Base-by-base conservation (phyloP, 176 grass and related monocot species). In the Saccharum spontaneum region DNA sequence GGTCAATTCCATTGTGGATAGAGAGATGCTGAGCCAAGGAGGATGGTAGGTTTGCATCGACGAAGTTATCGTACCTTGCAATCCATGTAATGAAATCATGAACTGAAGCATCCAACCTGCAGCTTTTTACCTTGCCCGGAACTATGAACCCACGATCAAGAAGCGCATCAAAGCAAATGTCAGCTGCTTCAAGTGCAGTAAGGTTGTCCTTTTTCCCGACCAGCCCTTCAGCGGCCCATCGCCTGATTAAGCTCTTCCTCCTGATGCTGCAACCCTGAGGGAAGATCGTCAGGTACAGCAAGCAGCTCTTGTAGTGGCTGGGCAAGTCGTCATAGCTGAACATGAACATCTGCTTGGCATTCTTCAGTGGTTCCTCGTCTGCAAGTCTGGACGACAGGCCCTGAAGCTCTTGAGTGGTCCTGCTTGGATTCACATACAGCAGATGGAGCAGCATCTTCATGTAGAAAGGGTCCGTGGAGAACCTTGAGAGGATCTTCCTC, bases 181-280 rank as follows among this genome's bases (percentile, higher is more conserved):
- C 57, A 3, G 70, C 70, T 31, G 3, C 69, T 22, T 75, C 39
- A 11, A 17, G 15, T 1, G 28, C 16, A 2, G 0, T 14, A 23
- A 61, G n/a, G 3, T 13, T 10, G 1, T 73, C 81, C 17, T 0
- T 60, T n/a, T 9, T 45, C 0, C 12, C 13, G 0, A 65, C 23
- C 18, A 83, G 6, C 3, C 57, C 57, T 48, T 75, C 69, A 17
- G 22, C 24, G 2, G 26, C 30, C 83, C 83, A 86, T n/a, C 83
- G 22, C n/a, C 59, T 39, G 2, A 61, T 22, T 39, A 88, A 28
- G 23, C 26, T 69, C 28, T 46, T 83, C 44, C 70, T 82, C 22
- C 68, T 83, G 39, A 88, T 69, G 11, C 9, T n/a, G 15, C 37
- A 20, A 37, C n/a, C 69, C 34, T n/a, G 60, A 13, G 59, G 79